These are phyloP conservation scores for Pilaira anomala DNA, from an alignment of 192 early-diverging fungal species.

Conservation along the genomic window DNA sequence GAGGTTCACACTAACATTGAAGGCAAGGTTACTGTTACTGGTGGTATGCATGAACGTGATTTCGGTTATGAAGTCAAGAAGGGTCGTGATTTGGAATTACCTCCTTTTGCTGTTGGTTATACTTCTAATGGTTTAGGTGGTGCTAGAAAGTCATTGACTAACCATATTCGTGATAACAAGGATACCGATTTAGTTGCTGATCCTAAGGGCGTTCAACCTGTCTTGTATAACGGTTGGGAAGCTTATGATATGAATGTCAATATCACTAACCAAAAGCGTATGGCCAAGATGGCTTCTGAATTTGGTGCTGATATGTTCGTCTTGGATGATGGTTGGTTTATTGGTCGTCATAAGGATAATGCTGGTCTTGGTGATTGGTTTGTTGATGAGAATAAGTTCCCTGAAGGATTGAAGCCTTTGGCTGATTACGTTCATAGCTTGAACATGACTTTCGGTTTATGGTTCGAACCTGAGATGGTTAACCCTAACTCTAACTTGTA, in stretches of 20 bases:
- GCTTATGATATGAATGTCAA: constrained; percentile 10
- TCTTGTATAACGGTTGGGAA: constrained; percentile 30
- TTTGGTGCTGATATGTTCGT: constrained; percentile 26
- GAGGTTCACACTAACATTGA: constrained; percentile 1
- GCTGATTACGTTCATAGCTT: constrained; percentile 20
- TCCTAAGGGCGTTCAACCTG: neutral
- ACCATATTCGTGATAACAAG: neutral
- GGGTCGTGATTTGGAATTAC: neutral
- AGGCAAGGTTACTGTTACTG: constrained; percentile 1
- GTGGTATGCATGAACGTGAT: constrained; percentile 17
- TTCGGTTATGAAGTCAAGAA: constrained; percentile 12
- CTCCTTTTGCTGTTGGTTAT: constrained; percentile 17
- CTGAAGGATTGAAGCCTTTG: constrained; percentile 17
- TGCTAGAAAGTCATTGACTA: constrained; percentile 12
- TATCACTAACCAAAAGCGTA: neutral
- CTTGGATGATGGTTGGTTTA: constrained; percentile 32
- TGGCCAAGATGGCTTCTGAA: constrained; percentile 8
- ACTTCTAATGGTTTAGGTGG: constrained; percentile 4
- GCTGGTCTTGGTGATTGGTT: constrained; percentile 30
- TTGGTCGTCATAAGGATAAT: constrained; percentile 7
- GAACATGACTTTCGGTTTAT: constrained; percentile 28
- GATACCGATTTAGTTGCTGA: neutral
- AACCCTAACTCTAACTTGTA: constrained; percentile 25
- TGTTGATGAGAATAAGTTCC: constrained; percentile 21
- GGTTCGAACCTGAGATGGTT: constrained; percentile 33